Percentiles rank a stretch among this genome's conserved stretches.
Conservation (phyloP, 768 basidiomycete species). For the Pholiota microspora region DNA sequence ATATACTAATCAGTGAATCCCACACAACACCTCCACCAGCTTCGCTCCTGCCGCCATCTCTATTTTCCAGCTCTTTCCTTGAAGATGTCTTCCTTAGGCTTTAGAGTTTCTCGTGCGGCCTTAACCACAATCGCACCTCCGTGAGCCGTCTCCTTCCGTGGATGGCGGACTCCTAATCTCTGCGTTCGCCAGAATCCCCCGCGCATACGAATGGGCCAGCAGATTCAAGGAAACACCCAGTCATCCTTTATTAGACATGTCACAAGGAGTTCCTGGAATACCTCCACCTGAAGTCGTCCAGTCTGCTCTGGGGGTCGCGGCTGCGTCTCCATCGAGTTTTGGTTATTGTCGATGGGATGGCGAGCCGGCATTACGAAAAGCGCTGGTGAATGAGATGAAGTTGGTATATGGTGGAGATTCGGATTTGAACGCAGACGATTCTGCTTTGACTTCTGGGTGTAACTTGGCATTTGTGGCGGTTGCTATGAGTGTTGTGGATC, state of each 20-base stretch:
- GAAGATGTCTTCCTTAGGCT: slow-evolving; percentile 23
- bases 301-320: slow-evolving; percentile 42
- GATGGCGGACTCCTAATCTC: too few species aligned
- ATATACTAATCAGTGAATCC: slow-evolving; percentile 6
- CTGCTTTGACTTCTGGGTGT: slow-evolving; percentile 71
- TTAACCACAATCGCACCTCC: slow-evolving; percentile 46
- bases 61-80: not conserved
- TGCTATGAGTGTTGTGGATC: slow-evolving; percentile 63
- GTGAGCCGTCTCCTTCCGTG: slow-evolving; percentile 28
- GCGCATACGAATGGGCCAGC: slow-evolving; percentile 55
- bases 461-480: slow-evolving; percentile 69
- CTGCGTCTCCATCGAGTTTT: slow-evolving; percentile 41
- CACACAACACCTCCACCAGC: not conserved
- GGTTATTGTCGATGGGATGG: slow-evolving; percentile 64
- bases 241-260: slow-evolving; percentile 63
- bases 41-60: not conserved
- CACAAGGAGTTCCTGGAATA: slow-evolving; percentile 71
- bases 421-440: slow-evolving; percentile 52
- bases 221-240: slow-evolving; percentile 37
- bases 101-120: slow-evolving; percentile 38
- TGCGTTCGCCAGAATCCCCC: slow-evolving; percentile 58
- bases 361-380: slow-evolving; percentile 47
- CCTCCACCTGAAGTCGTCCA: slow-evolving; percentile 57
- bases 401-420: slow-evolving; percentile 47
- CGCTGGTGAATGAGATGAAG: slow-evolving; percentile 62